These are phyloP conservation scores for Trichoderma citrinoviride DNA, from an alignment of 2,329 filamentous ascomycete species.

Conservation along the genomic window DNA sequence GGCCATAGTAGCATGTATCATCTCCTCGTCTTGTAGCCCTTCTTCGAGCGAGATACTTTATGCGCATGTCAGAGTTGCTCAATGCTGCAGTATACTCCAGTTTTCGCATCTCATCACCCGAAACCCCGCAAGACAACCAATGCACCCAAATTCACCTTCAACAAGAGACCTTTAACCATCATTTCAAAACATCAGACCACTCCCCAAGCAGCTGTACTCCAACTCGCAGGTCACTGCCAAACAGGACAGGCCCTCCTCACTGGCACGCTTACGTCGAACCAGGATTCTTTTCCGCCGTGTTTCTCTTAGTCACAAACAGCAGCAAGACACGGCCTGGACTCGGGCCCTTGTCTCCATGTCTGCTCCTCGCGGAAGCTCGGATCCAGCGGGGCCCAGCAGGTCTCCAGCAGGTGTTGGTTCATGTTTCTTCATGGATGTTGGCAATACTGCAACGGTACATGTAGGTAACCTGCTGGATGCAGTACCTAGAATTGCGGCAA, in stretches of 20 bases:
- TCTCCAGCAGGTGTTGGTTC: not conserved
- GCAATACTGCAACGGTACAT: not conserved
- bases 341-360: not conserved
- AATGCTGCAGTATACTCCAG: no score
- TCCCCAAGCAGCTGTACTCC: no score
- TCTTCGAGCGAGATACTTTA: no score
- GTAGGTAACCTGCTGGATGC: not conserved
- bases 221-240: no score
- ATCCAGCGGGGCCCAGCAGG: not conserved
- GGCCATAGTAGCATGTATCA: no score
- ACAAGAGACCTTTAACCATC: not conserved
- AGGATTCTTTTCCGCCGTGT: not conserved
- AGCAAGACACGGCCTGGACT: not conserved
- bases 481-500: no score
- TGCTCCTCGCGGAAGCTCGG: slow-evolving; percentile 18
- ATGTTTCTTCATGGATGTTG: not conserved
- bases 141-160: not conserved
- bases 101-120: no score
- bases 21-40: no score
- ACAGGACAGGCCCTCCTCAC: not conserved
- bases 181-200: no score
- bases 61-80: no score
- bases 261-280: not conserved
- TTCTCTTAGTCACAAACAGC: slow-evolving; percentile 15
- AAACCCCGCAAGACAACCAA: no score